Conservation (phyloP, 2,329 filamentous ascomycete genomes). For the Colletotrichum nymphaeae region DNA sequence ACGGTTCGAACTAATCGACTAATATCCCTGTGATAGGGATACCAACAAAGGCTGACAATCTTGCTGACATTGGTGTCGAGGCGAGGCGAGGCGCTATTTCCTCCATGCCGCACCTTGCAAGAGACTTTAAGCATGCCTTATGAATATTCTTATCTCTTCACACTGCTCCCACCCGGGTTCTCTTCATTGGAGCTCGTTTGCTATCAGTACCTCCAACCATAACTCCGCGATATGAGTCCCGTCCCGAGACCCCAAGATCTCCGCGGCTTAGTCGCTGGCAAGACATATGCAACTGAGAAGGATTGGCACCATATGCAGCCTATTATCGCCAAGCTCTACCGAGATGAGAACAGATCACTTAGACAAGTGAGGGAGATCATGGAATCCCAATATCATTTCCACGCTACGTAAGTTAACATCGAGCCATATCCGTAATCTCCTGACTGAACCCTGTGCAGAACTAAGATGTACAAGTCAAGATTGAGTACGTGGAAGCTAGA, state of each 20-base stretch:
- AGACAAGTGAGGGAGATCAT: neutral
- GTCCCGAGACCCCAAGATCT: neutral
- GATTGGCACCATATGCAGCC: neutral
- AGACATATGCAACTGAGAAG: neutral
- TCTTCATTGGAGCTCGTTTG: neutral
- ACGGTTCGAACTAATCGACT: too few relatives aligned
- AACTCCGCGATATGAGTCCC: neutral
- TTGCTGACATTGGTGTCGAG: neutral
- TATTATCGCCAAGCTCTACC: neutral
- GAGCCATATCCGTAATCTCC: too few relatives aligned
- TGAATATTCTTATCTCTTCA: neutral
- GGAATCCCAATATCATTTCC: neutral
- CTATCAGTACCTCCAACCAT: neutral
- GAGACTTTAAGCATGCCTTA: neutral
- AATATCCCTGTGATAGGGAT: too few relatives aligned
- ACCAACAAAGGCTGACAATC: neutral
- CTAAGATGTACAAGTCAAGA: constrained; percentile 18
- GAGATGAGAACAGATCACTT: neutral
- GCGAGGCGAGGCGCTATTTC: neutral
- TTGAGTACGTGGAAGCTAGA: constrained; percentile 13
- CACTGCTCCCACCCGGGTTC: too few relatives aligned
- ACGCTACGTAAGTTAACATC: neutral
- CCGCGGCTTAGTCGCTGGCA: neutral
- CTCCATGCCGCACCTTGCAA: neutral
- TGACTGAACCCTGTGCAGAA: neutral